Evolutionary conservation across 2,329 filamentous ascomycete species (phyloP).

Genomic region (Alternaria incomplexa): DNA sequence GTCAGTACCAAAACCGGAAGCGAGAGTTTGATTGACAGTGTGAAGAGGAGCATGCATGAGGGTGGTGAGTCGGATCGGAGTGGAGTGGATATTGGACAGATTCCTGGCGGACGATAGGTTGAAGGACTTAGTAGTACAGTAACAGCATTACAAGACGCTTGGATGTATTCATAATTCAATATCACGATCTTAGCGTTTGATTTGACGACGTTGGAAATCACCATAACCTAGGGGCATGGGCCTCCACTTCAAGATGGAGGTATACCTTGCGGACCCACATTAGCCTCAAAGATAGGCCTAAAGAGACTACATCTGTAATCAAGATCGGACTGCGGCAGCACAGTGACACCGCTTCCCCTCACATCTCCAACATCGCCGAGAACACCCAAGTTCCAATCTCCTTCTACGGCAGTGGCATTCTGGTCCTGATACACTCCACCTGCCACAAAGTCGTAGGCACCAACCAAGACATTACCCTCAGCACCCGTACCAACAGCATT

Average conservation of each 20-base stretch:
- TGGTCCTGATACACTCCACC: slow-evolving; percentile 10
- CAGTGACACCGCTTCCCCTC: slow-evolving; percentile 21
- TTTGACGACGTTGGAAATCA: not conserved
- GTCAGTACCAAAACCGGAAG: slow-evolving; percentile 16
- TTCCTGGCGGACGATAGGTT: not conserved
- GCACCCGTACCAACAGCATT: slow-evolving; percentile 24
- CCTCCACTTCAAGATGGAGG: slow-evolving; percentile 1
- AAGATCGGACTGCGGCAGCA: slow-evolving; percentile 20
- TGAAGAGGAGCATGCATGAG: slow-evolving; percentile 17
- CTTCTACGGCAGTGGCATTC: slow-evolving; percentile 7
- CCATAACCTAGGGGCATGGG: not conserved
- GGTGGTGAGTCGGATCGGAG: slow-evolving; percentile 9
- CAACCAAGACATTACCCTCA: slow-evolving; percentile 15
- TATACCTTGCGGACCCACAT: slow-evolving; percentile 19
- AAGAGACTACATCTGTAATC: slow-evolving; percentile 23
- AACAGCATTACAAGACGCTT: not conserved
- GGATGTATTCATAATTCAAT: accelerated
- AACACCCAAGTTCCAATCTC: slow-evolving; percentile 25
- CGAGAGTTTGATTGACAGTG: slow-evolving; percentile 20
- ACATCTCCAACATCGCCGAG: slow-evolving; percentile 25
- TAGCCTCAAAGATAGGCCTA: slow-evolving; percentile 20
- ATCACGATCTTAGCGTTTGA: accelerated
- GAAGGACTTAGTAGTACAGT: not conserved
- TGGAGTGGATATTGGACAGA: slow-evolving; percentile 2
- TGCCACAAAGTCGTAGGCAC: slow-evolving; percentile 13